Percentiles rank a stretch among this genome's conserved stretches.
Evolutionary conservation across 1,139 yeast genomes (phyloP).

Genomic region (Debaryomyces singareniensis): DNA sequence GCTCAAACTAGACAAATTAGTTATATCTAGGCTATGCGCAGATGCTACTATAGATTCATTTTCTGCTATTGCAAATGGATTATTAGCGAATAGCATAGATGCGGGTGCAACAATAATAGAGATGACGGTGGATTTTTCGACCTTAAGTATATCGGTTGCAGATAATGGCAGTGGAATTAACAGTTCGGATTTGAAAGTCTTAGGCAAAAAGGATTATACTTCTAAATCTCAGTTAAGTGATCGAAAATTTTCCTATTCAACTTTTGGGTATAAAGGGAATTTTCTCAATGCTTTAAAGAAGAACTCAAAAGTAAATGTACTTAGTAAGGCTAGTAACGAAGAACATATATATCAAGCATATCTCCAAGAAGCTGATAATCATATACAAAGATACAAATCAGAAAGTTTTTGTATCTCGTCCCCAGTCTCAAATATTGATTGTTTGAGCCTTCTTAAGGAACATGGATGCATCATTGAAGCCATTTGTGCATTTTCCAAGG

Average conservation of each 20-base stretch:
- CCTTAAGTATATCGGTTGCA: conserved; percentile 52
- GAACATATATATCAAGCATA: no score
- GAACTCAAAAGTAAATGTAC: conserved; percentile 18
- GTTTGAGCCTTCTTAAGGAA: not conserved
- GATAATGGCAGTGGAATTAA: conserved; percentile 78
- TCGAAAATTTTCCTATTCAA: no score
- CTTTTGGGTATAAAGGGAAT: conserved; percentile 82
- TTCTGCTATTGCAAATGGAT: conserved; percentile 54
- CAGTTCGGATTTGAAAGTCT: conserved; percentile 47
- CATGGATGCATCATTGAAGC: conserved; percentile 51
- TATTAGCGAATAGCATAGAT: conserved; percentile 76
- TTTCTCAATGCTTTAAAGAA: conserved; percentile 58
- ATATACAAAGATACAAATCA: conserved; percentile 1
- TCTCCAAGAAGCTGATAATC: not conserved
- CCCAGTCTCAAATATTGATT: not conserved
- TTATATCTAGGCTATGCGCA: conserved; percentile 9
- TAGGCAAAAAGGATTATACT: conserved; percentile 67
- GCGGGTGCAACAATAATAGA: conserved; percentile 63
- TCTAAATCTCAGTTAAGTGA: conserved; percentile 48
- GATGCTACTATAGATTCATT: conserved; percentile 9
- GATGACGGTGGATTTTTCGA: conserved; percentile 54
- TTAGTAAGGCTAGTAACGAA: not conserved
- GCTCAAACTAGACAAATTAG: conserved; percentile 6
- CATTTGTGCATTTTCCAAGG: conserved; percentile 40
- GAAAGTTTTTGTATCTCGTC: not conserved